Percentiles rank a stretch among this genome's conserved stretches.
phyloP scores from a whole-genome alignment of 257 asterid species.

The Solanum sejunctum region DNA sequence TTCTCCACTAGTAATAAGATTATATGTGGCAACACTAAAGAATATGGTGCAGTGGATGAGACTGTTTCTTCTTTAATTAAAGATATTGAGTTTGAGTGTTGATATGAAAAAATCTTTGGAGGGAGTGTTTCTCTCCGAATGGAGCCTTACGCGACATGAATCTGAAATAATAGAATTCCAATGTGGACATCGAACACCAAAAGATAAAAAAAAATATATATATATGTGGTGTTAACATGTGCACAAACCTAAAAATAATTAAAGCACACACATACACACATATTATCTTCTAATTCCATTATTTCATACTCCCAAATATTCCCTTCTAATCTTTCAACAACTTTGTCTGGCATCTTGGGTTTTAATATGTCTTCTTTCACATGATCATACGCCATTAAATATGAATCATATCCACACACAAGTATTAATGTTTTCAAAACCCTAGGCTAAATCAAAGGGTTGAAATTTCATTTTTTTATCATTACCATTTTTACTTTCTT shows the following conservation, averaged over 20 bases:
- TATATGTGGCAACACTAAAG: not conserved
- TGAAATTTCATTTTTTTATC: not conserved
- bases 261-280: not conserved
- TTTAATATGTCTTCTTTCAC: conserved; percentile 67
- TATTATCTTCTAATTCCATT: conserved; percentile 73
- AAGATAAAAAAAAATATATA: not conserved
- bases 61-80: no score
- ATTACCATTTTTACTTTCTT: not conserved
- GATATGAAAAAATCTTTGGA: no score
- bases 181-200: no score
- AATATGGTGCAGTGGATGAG: fast-evolving
- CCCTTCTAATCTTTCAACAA: conserved; percentile 69
- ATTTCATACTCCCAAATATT: conserved; percentile 74
- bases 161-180: no score
- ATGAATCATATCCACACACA: conserved; percentile 5
- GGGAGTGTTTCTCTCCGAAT: no score
- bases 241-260: conserved; percentile 25
- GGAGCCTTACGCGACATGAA: no score
- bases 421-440: conserved; percentile 28
- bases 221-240: conserved; percentile 16
- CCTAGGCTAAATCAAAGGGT: conserved; percentile 68
- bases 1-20: conserved; percentile 30
- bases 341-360: conserved; percentile 72
- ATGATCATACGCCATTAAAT: conserved; percentile 1
- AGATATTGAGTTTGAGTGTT: no score